Percentiles rank a stretch among this genome's conserved stretches.
Conservation (phyloP, 768 basidiomycete species). For the button mushroom (Agaricus bisporus) region DNA sequence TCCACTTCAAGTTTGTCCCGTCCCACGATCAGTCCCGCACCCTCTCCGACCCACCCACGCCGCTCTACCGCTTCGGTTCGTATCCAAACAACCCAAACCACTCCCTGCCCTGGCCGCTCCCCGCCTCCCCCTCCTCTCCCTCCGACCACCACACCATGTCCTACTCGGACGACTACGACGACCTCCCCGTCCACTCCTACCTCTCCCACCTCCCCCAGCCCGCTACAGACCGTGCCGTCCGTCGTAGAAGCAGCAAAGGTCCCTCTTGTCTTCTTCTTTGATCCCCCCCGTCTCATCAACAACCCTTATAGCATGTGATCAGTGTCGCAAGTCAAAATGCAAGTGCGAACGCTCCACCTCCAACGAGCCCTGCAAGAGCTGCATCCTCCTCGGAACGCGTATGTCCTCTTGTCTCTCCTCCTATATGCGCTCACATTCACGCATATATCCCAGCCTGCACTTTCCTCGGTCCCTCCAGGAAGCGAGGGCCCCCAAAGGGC, state of each 20-base stretch:
- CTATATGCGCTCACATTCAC: not conserved
- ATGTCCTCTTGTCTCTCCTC: constrained; percentile 18
- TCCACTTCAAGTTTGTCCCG: constrained; percentile 30
- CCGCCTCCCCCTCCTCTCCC: constrained; percentile 15
- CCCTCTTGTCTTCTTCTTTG: constrained; percentile 11
- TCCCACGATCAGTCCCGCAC: constrained; percentile 25
- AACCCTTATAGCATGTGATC: constrained; percentile 67
- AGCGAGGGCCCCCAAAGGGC: constrained; percentile 86
- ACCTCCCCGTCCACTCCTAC: constrained; percentile 17
- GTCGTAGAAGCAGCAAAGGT: constrained; percentile 78
- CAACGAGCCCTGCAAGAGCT: constrained; percentile 69
- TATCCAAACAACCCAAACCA: not conserved
- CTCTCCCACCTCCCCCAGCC: constrained; percentile 41
- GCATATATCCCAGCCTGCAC: constrained; percentile 50
- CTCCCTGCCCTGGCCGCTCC: constrained; percentile 7
- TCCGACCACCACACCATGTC: constrained; percentile 24
- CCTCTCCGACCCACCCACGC: constrained; percentile 23
- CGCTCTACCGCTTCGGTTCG: constrained; percentile 30
- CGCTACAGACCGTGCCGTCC: constrained; percentile 44
- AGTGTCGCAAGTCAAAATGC: constrained; percentile 86
- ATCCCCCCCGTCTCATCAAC: constrained; percentile 7
- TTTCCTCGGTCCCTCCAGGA: constrained; percentile 72
- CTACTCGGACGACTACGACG: constrained; percentile 61
- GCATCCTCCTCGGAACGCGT: constrained; percentile 69
- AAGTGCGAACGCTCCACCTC: constrained; percentile 70